phyloP scores from a whole-genome alignment of 2,329 filamentous ascomycete species.

The Alternaria sp. region DNA sequence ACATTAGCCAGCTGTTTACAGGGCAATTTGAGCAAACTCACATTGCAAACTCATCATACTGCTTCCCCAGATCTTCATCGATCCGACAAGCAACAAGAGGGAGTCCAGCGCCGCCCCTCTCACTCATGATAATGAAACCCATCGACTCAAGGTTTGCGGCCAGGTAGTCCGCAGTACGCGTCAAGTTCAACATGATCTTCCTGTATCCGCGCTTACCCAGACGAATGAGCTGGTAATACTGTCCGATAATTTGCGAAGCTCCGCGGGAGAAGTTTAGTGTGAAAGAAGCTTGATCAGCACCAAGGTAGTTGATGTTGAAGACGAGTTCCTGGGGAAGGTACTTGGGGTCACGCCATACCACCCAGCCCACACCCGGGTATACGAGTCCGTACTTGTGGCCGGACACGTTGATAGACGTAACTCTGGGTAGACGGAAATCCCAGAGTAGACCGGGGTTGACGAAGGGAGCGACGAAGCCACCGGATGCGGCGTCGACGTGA shows the following conservation, averaged over 20 bases:
- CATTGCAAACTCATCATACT: slow-evolving; percentile 64
- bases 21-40: slow-evolving; percentile 49
- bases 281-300: slow-evolving; percentile 93
- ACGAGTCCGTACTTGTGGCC: slow-evolving; percentile 83
- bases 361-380: slow-evolving; percentile 94
- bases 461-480: slow-evolving; percentile 93
- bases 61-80: slow-evolving; percentile 62
- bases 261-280: slow-evolving; percentile 98
- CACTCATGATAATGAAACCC: slow-evolving; percentile 88
- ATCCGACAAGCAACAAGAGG: slow-evolving; percentile 92
- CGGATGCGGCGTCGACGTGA: slow-evolving; percentile 91
- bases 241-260: slow-evolving; percentile 91
- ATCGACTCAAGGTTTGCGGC: slow-evolving; percentile 74
- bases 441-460: slow-evolving; percentile 83
- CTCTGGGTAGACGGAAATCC: slow-evolving; percentile 90
- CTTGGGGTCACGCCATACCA: slow-evolving; percentile 82
- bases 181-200: slow-evolving; percentile 93
- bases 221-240: slow-evolving; percentile 97
- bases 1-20: slow-evolving; percentile 2
- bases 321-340: slow-evolving; percentile 80
- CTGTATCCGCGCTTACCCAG: slow-evolving; percentile 92
- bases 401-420: slow-evolving; percentile 92
- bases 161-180: slow-evolving; percentile 87
- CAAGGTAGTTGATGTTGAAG: slow-evolving; percentile 99
- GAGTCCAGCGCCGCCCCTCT: slow-evolving; percentile 77